Evolutionary conservation across 345 rosid species (phyloP), one percentile per base, ranked within the genome.

Genomic region (Hirschfeldia incana): DNA sequence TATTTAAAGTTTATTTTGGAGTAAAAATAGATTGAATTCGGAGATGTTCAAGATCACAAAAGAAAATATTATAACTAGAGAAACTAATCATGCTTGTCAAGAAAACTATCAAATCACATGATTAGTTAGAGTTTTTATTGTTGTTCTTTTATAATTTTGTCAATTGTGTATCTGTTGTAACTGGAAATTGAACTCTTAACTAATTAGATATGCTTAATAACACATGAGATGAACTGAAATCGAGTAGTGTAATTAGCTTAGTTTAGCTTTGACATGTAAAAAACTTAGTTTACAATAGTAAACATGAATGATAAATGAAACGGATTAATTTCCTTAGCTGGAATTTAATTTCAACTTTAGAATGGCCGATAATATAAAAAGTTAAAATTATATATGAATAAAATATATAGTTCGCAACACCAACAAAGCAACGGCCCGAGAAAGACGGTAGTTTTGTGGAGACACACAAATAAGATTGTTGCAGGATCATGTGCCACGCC

Each of bases 401-500:
- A 36, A 65, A 70, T 53, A 17, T 71, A 74, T 72, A 51, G 75
- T 33, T 80, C 62, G 79, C 66, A 80, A 74, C 83, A 80, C 10
- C 53, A 69, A 63, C 53, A 80, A 69, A 74, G 79, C 83, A 80
- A 74, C 13, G 70, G 33, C 67, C 79, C 79, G 79, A 53, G 57
- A 80, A 80, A 63, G 70, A 55, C 76, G 83, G 83, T 74, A 74
- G 79, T 62, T 65, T 69, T 69, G 83, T 69, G 79, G 82, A 79
- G 74, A 73, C 78, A 73, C 65, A 73, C 59, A 73, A 60, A 67
- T 67, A 34, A 73, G 78, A 74, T 79, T 69, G 83, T 74, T 55
- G 71, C 75, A 63, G 2, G 67, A 69, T 80, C 83, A 80, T 80
- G 83, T 80, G 83, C 83, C 76, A 74, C 83, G 79, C 83, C 78